Evolutionary conservation across 2,329 filamentous ascomycete species (phyloP), one percentile per base, ranked within the genome.

Genomic region (Ceratocystis alfenasii): DNA sequence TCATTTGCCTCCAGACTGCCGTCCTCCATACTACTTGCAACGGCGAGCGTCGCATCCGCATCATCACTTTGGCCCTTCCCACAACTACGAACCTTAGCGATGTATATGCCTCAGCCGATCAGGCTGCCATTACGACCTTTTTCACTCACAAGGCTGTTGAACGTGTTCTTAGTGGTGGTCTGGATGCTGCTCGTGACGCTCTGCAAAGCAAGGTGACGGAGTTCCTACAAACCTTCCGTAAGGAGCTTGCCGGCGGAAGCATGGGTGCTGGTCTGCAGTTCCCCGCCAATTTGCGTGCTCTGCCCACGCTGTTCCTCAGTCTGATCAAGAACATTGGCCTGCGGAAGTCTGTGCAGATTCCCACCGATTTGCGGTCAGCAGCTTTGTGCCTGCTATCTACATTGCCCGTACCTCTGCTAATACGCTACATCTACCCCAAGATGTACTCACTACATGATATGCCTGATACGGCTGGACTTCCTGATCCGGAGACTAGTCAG

Each of bases 141-240:
- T 97, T 93, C 80, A 93, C 88, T 71, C 94, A 99, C 82, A 97
- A 97, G 79, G 94, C 94, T 17, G 94, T 97, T 2, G 94, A 99
- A 78, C 83, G 90, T 71, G 87, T 89, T 10, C 79, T 99, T 48
- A 87, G 89, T 71, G 90, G 85, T 71, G 92, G 93, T 48, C 80
- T 99, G 63, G 94, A 99, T 71, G 87, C 90, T 61, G 94, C 94
- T 63, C 83, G 94, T 53, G 94, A 99, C 75, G 88, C 90, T 60
- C 80, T 97, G 55, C 91, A 96, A 75, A 85, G 87, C 70, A 99
- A 99, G 81, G 80, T 96, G 53, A 88, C 91, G 33, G 94, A 99
- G 78, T 83, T 99, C 62, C 80, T 99, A 68, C 88, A 93, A 74
- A 97, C 93, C 0, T 99, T 96, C 79, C 89, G 91, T 77, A 97